Conservation (phyloP, 2,329 filamentous ascomycete species). For the Alternaria solani region DNA sequence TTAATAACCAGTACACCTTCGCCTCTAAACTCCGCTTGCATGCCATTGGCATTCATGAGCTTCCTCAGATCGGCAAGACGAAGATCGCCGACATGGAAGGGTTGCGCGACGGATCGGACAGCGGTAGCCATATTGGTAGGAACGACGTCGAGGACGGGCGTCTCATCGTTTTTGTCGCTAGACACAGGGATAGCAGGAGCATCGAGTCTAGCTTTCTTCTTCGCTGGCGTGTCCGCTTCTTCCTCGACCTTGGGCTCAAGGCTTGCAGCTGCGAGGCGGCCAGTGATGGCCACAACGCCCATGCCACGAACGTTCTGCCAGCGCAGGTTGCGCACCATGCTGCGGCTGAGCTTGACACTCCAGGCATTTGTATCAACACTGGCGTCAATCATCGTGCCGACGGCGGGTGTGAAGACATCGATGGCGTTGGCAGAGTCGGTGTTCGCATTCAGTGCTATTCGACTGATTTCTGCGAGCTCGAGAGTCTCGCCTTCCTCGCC, state of each 20-base stretch:
- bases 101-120: constrained; percentile 79
- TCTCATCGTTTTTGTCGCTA: constrained; percentile 56
- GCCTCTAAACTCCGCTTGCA: constrained; percentile 90
- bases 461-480: constrained; percentile 80
- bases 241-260: constrained; percentile 47
- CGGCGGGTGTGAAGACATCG: constrained; percentile 80
- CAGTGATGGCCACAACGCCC: constrained; percentile 91
- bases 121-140: constrained; percentile 71
- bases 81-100: constrained; percentile 93
- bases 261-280: constrained; percentile 65
- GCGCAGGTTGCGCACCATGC: constrained; percentile 83
- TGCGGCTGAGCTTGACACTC: constrained; percentile 88
- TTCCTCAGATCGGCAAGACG: constrained; percentile 86
- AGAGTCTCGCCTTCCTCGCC: constrained; percentile 78
- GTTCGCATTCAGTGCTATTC: constrained; percentile 66
- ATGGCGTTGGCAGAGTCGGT: constrained; percentile 55
- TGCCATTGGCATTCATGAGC: constrained; percentile 78
- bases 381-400: constrained; percentile 81
- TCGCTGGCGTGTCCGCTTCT: constrained; percentile 55
- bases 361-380: constrained; percentile 98
- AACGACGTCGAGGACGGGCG: constrained; percentile 66
- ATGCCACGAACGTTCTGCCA: constrained; percentile 95
- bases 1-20: constrained; percentile 93
- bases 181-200: constrained; percentile 55
- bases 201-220: constrained; percentile 61